A percentile compares a stretch with the other conserved stretches of the same genome.
Conservation (phyloP, 2,329 filamentous ascomycete genomes). For the Penicillium sp. region DNA sequence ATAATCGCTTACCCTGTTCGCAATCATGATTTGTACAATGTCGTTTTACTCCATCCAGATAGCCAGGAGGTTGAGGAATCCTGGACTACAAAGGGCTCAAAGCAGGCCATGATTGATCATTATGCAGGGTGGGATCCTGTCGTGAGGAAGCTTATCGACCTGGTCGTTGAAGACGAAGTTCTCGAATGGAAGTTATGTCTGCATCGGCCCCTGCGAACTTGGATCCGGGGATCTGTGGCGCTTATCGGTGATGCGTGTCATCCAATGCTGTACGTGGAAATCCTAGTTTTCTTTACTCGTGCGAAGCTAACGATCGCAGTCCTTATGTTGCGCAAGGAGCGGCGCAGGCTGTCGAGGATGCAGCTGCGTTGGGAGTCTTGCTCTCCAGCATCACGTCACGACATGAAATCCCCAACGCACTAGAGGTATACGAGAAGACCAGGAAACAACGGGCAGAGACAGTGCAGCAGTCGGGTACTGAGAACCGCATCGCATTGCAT, state of each 20-base stretch:
- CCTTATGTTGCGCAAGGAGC: constrained; percentile 50
- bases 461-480: constrained; percentile 41
- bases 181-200: constrained; percentile 45
- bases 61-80: constrained; percentile 63
- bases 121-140: constrained; percentile 65
- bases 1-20: constrained; percentile 79
- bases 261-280: constrained; percentile 48
- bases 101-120: constrained; percentile 64
- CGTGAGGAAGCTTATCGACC: constrained; percentile 62
- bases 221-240: constrained; percentile 41
- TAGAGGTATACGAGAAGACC: constrained; percentile 42
- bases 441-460: constrained; percentile 45
- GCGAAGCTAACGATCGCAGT: constrained; percentile 17
- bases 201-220: constrained; percentile 38
- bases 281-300: neutral
- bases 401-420: constrained; percentile 38
- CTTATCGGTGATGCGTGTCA: constrained; percentile 50
- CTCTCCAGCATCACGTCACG: constrained; percentile 37
- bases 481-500: constrained; percentile 43
- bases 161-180: constrained; percentile 60
- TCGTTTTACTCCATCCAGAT: constrained; percentile 67
- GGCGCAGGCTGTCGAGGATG: constrained; percentile 52
- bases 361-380: constrained; percentile 39
- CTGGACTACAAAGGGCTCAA: constrained; percentile 67
- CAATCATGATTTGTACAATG: constrained; percentile 67